phyloP scores from a whole-genome alignment of 768 basidiomycete species.

The Lactifluus pinguis region DNA sequence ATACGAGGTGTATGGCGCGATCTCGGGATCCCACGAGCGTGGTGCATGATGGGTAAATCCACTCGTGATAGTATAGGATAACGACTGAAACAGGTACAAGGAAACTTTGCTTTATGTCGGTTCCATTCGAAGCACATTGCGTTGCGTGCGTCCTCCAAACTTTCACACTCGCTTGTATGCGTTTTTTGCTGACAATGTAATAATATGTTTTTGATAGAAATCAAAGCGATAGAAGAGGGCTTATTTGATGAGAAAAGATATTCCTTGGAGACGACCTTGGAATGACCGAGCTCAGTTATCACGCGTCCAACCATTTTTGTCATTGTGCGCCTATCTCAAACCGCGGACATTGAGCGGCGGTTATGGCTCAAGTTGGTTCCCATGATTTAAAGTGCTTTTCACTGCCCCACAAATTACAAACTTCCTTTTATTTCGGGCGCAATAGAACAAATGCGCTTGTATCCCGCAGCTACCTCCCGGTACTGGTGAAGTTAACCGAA shows the following conservation, averaged over 20 bases:
- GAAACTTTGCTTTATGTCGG: slow-evolving; percentile 51
- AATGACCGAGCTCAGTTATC: neutral
- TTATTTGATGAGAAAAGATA: slow-evolving; percentile 29
- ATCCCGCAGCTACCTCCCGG: neutral
- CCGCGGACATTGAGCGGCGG: neutral
- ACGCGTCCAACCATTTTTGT: neutral
- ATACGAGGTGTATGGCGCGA: slow-evolving; percentile 41
- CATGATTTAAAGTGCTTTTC: neutral
- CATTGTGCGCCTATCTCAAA: neutral
- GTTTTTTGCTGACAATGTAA: neutral
- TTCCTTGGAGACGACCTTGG: slow-evolving; percentile 10
- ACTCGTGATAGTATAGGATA: neutral
- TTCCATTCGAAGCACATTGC: slow-evolving; percentile 64
- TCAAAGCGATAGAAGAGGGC: slow-evolving; percentile 56
- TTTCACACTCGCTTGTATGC: neutral
- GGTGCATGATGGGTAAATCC: slow-evolving; percentile 50
- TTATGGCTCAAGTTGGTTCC: neutral
- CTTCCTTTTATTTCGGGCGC: neutral
- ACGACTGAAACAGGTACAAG: slow-evolving; percentile 25
- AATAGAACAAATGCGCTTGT: neutral
- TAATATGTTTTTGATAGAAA: slow-evolving; percentile 37
- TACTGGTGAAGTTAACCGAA: neutral
- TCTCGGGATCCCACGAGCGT: slow-evolving; percentile 43
- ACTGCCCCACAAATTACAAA: neutral
- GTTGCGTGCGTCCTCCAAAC: slow-evolving; percentile 40